Percentiles rank a stretch among this genome's conserved stretches.
Evolutionary conservation across 495 filamentous ascomycete species (phyloP).

Genomic region (Talaromyces borbonicus): DNA sequence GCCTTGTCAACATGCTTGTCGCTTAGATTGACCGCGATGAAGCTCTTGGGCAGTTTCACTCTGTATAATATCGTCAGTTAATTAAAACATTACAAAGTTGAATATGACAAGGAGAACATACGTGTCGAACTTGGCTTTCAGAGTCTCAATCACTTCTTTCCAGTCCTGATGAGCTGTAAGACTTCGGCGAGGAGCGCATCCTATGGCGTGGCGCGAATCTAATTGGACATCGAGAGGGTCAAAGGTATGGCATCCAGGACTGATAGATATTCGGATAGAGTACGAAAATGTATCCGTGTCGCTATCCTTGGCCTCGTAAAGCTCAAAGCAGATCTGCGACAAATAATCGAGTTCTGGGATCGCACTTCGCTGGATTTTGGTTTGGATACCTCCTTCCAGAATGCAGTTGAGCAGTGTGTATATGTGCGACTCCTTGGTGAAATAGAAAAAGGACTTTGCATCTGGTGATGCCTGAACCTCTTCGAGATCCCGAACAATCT

Average conservation of each 20-base stretch:
- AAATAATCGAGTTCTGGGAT: slow-evolving; percentile 97
- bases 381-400: slow-evolving; percentile 87
- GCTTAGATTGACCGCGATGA: slow-evolving; percentile 83
- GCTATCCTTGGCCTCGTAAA: slow-evolving; percentile 86
- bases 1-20: slow-evolving; percentile 40
- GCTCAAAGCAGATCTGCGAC: slow-evolving; percentile 94
- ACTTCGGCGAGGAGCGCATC: slow-evolving; percentile 78
- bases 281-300: slow-evolving; percentile 70
- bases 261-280: slow-evolving; percentile 90
- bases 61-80: slow-evolving; percentile 27
- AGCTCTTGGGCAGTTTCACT: slow-evolving; percentile 89
- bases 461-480: slow-evolving; percentile 89
- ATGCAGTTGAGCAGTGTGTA: slow-evolving; percentile 98
- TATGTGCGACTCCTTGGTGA: slow-evolving; percentile 97
- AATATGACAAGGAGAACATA: too few species aligned
- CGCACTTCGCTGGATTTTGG: slow-evolving; percentile 79
- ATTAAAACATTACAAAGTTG: slow-evolving; percentile 4
- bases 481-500: slow-evolving; percentile 95
- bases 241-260: slow-evolving; percentile 89
- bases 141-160: slow-evolving; percentile 89
- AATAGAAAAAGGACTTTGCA: slow-evolving; percentile 95
- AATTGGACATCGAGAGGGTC: slow-evolving; percentile 93
- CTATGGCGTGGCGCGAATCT: slow-evolving; percentile 89
- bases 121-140: slow-evolving; percentile 91
- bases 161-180: slow-evolving; percentile 89